phyloP scores from a whole-genome alignment of 106 monocot genomes.

The Apostasia ramifera region DNA sequence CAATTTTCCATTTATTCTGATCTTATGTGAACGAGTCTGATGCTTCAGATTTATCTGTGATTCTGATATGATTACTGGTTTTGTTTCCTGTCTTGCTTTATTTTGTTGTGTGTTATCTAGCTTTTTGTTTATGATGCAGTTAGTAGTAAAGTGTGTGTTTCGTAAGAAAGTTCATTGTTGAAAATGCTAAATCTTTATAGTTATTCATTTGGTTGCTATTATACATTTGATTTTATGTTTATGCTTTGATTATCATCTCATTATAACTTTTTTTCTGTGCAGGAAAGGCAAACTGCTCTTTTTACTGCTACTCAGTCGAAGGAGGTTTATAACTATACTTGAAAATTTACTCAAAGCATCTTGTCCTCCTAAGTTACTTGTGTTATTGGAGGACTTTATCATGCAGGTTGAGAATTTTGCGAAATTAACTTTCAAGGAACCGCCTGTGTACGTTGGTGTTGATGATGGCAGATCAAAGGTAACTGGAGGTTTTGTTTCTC shows the following conservation, averaged over 20 bases:
- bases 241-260: background rate
- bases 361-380: background rate
- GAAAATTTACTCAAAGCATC: background rate
- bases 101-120: no score
- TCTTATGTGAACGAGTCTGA: no score
- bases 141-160: no score
- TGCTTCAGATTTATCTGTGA: no score
- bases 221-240: no score
- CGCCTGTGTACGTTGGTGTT: constrained; percentile 78
- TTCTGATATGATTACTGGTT: no score
- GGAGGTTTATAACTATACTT: constrained; percentile 34
- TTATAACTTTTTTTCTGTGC: constrained; percentile 10
- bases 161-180: no score
- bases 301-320: constrained; percentile 92
- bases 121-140: no score
- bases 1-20: no score
- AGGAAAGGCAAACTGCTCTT: constrained; percentile 87
- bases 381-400: constrained; percentile 1
- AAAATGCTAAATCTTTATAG: no score
- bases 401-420: constrained; percentile 81
- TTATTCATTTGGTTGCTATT: no score
- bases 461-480: constrained; percentile 82
- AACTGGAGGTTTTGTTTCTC: background rate
- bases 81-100: no score
- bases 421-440: constrained; percentile 58